Evolutionary conservation across 768 basidiomycete species (phyloP).

Genomic region (Boletus eberwhitei): DNA sequence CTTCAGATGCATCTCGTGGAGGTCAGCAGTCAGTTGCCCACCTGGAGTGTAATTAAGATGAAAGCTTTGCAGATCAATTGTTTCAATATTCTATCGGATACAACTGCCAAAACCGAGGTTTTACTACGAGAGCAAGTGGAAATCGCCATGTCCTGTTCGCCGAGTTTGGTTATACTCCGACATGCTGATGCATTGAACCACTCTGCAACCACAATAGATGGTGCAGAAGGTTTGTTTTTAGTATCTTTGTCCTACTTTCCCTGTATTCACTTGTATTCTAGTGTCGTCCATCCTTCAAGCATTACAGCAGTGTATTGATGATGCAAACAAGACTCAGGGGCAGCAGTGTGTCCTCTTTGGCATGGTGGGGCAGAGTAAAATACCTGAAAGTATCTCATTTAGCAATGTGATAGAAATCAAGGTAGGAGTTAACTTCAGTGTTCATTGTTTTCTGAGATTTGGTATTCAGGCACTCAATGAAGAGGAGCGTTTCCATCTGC

Average conservation of each 20-base stretch:
- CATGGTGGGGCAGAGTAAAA: conserved; percentile 61
- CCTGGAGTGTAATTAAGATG: not conserved
- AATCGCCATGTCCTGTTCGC: conserved; percentile 72
- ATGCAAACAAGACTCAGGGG: conserved; percentile 56
- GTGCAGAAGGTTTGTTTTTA: conserved; percentile 48
- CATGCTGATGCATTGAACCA: conserved; percentile 78
- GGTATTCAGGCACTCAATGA: conserved; percentile 73
- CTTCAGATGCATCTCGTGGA: conserved; percentile 80
- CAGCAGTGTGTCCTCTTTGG: conserved; percentile 76
- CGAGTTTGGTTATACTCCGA: conserved; percentile 78
- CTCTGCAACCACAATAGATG: conserved; percentile 56
- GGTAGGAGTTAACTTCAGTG: conserved; percentile 37
- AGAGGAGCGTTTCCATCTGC: conserved; percentile 60
- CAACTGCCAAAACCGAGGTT: conserved; percentile 69
- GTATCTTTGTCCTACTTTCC: not conserved
- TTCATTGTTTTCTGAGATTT: not conserved
- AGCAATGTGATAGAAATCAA: conserved; percentile 82
- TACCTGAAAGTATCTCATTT: conserved; percentile 69
- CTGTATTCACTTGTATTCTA: conserved; percentile 26
- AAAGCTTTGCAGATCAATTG: conserved; percentile 68
- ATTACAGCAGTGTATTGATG: conserved; percentile 60
- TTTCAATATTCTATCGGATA: conserved; percentile 79
- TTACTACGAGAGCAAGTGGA: conserved; percentile 71
- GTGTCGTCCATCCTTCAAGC: conserved; percentile 55
- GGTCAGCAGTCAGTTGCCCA: conserved; percentile 36